phyloP scores from a whole-genome alignment of 139 green algal genomes.

The Ettlia oleoabundans region DNA sequence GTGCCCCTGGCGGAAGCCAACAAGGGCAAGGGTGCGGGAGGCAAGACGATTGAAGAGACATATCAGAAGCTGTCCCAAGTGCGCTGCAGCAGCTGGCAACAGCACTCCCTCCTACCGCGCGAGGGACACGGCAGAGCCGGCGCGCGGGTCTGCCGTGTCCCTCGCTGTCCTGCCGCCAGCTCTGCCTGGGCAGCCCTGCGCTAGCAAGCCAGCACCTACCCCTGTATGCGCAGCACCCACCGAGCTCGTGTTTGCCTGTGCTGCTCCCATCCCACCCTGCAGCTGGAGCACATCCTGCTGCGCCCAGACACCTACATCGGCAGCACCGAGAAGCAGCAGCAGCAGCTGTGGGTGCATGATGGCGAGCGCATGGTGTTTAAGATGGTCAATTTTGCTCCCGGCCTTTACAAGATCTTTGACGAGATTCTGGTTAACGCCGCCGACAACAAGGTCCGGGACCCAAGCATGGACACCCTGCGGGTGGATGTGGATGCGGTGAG shows the following conservation, averaged over 20 bases:
- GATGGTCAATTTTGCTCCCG: slow-evolving; percentile 84
- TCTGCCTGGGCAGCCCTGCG: too few relatives aligned
- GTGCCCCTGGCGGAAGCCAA: slow-evolving; percentile 33
- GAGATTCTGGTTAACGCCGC: slow-evolving; percentile 99
- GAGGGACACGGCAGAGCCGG: too few relatives aligned
- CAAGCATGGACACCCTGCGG: slow-evolving; percentile 90
- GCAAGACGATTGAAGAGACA: slow-evolving; percentile 87
- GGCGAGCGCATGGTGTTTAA: slow-evolving; percentile 69
- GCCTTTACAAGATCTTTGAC: slow-evolving; percentile 99
- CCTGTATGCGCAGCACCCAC: too few relatives aligned
- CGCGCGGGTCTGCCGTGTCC: too few relatives aligned
- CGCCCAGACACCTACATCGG: slow-evolving; percentile 99
- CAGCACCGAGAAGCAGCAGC: slow-evolving; percentile 87
- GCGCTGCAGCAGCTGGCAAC: too few relatives aligned
- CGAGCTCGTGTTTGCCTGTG: not conserved
- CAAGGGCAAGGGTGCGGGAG: not conserved
- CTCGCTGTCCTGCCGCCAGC: not conserved
- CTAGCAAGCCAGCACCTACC: not conserved
- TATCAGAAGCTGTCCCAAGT: slow-evolving; percentile 95
- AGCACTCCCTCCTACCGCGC: too few relatives aligned
- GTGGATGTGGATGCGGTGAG: slow-evolving; percentile 85
- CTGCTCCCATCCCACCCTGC: slow-evolving; percentile 25
- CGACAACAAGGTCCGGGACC: slow-evolving; percentile 97
- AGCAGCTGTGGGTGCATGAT: slow-evolving; percentile 94
- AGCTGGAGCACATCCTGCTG: slow-evolving; percentile 99